These are phyloP conservation scores for Oryza glaberrima DNA, from an alignment of 176 grass and related monocot species.

Conservation along the genomic window DNA sequence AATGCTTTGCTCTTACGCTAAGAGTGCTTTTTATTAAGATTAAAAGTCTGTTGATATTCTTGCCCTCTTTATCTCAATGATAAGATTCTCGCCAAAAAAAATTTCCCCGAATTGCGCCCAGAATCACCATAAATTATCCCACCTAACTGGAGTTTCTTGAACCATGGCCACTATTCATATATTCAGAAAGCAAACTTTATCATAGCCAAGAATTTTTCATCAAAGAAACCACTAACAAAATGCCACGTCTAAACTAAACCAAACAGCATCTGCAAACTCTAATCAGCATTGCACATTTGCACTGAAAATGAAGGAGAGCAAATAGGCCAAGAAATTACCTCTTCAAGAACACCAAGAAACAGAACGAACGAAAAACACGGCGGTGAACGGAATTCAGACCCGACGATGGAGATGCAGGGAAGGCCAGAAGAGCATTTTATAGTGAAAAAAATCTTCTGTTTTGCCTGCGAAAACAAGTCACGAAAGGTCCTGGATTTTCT, in stretches of 20 bases:
- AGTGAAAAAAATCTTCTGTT: background rate
- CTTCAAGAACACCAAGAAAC: background rate
- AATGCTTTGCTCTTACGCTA: background rate
- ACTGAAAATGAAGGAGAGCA: background rate
- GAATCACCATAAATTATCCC: background rate
- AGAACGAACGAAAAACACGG: background rate
- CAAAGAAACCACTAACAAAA: background rate
- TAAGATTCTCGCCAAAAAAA: background rate
- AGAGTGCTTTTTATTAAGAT: background rate
- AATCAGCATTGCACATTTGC: conserved; percentile 25
- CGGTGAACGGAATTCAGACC: background rate
- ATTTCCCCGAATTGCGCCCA: background rate
- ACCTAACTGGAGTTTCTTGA: background rate
- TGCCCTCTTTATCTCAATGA: background rate
- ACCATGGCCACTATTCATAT: background rate
- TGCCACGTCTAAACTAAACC: background rate
- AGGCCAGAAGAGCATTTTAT: conserved; percentile 17
- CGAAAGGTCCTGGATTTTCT: conserved; percentile 17
- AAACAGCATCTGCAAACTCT: background rate
- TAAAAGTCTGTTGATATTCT: background rate
- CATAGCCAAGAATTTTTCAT: background rate
- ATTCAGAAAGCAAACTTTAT: background rate
- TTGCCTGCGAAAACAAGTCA: conserved; percentile 39
- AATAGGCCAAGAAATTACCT: background rate
- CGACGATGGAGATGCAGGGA: background rate